phyloP scores from a whole-genome alignment of 2,329 filamentous ascomycete species.

The Pleoardoris graminearum region DNA sequence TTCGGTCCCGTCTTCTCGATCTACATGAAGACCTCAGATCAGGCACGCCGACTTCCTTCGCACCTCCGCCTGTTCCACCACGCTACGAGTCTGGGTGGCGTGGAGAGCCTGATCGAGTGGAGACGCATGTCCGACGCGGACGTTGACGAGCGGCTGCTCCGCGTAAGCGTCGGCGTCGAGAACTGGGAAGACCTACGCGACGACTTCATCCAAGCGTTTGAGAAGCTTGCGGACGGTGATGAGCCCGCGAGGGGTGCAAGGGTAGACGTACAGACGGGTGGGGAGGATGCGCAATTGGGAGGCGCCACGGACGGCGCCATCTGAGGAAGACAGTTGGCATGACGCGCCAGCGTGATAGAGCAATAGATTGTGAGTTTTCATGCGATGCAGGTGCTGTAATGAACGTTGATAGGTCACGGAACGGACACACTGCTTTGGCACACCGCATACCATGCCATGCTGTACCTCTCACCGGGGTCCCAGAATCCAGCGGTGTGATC shows the following conservation, averaged over 20 bases:
- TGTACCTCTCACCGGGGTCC: too few relatives aligned
- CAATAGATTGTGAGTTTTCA: too few relatives aligned
- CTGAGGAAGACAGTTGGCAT: not conserved
- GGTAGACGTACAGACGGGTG: conserved; percentile 27
- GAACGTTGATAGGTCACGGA: too few relatives aligned
- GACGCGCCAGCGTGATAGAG: not conserved
- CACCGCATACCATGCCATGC: too few relatives aligned
- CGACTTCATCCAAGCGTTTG: conserved; percentile 60
- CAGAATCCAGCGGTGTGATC: too few relatives aligned
- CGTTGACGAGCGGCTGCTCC: conserved; percentile 72
- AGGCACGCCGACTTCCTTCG: conserved; percentile 73
- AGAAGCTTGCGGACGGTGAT: conserved; percentile 17
- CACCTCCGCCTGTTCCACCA: conserved; percentile 86
- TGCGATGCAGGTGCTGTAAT: too few relatives aligned
- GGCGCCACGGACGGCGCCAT: conserved; percentile 19
- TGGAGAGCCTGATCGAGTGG: conserved; percentile 98
- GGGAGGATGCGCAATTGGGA: conserved; percentile 21
- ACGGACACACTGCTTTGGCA: too few relatives aligned
- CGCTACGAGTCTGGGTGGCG: conserved; percentile 89
- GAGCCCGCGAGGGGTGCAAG: not conserved
- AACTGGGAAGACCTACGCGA: conserved; percentile 78
- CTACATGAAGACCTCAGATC: conserved; percentile 60
- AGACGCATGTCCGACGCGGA: conserved; percentile 78
- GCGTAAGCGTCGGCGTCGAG: conserved; percentile 87
- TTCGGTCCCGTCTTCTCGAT: conserved; percentile 89